phyloP scores from a whole-genome alignment of 208 protist species.

The Wallacemonas sp. region DNA sequence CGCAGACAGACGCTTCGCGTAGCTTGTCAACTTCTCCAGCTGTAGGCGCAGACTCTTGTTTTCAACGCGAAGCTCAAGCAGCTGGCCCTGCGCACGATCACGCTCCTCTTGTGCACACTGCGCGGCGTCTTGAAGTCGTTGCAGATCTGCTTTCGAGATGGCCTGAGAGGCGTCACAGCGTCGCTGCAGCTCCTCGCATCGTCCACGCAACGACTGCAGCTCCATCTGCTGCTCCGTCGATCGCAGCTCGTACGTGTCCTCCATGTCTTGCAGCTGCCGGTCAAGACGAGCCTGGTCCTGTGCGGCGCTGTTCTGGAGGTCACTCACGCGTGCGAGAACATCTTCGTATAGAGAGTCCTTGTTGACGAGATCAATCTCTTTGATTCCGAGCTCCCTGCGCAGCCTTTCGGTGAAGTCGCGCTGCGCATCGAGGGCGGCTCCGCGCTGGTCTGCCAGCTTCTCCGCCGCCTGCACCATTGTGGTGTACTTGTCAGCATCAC shows the following conservation, averaged over 20 bases:
- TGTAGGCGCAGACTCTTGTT: constrained; percentile 26
- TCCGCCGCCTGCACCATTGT: constrained; percentile 14
- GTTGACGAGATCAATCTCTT: constrained; percentile 17
- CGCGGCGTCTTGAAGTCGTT: not conserved
- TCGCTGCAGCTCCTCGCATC: constrained; percentile 21
- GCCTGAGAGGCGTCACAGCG: constrained; percentile 17
- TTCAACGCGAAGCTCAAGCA: constrained; percentile 28
- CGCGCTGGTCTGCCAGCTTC: constrained; percentile 12
- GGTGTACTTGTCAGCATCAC: not conserved
- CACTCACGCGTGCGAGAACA: constrained; percentile 20
- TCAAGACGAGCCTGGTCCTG: constrained; percentile 17
- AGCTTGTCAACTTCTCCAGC: constrained; percentile 23
- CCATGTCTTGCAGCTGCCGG: constrained; percentile 13
- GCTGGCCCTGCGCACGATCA: constrained; percentile 14
- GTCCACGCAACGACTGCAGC: constrained; percentile 6
- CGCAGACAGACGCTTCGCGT: constrained; percentile 13
- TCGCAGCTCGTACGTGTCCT: constrained; percentile 15
- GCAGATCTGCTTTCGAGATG: constrained; percentile 8
- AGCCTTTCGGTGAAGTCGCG: constrained; percentile 22
- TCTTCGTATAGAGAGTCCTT: constrained; percentile 30
- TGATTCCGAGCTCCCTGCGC: constrained; percentile 22
- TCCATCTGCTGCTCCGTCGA: constrained; percentile 14
- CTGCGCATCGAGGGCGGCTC: constrained; percentile 25
- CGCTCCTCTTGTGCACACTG: constrained; percentile 17
- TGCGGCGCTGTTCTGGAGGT: constrained; percentile 15